A percentile compares a stretch with the other conserved stretches of the same genome.
Evolutionary conservation across 768 basidiomycete genomes (phyloP).

Genomic region (Serendipita vermifera): DNA sequence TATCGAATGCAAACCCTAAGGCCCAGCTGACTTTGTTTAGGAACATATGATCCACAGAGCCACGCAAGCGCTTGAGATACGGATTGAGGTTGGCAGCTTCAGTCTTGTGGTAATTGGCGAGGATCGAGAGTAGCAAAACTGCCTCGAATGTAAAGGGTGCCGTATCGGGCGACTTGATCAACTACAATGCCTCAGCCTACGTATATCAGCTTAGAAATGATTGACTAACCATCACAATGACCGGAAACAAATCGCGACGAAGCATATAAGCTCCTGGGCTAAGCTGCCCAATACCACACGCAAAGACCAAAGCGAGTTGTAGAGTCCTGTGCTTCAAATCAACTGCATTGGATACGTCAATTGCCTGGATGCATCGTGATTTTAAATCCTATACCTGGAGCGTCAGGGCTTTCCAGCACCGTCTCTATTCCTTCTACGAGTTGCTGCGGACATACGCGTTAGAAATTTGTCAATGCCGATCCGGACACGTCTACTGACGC

Average conservation of each 20-base stretch:
- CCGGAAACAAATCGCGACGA: constrained; percentile 46
- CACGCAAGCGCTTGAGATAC: constrained; percentile 42
- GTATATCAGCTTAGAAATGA: not conserved
- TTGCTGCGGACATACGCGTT: constrained; percentile 25
- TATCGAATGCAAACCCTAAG: constrained; percentile 37
- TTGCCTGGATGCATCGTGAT: not conserved
- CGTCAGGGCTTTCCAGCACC: constrained; percentile 32
- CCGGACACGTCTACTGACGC: constrained; percentile 26
- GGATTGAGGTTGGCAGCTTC: constrained; percentile 58
- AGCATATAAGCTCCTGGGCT: constrained; percentile 64
- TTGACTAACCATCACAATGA: constrained; percentile 34
- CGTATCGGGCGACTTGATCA: constrained; percentile 43
- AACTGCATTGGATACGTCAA: constrained; percentile 23
- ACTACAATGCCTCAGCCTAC: constrained; percentile 24
- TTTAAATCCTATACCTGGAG: constrained; percentile 29
- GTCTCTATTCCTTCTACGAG: constrained; percentile 37
- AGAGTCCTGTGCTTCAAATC: constrained; percentile 39
- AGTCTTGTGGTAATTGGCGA: constrained; percentile 61
- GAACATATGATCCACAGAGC: constrained; percentile 35
- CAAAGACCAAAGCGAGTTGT: constrained; percentile 44
- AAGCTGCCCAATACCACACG: constrained; percentile 46
- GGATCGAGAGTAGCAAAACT: constrained; percentile 42
- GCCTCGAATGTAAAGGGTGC: constrained; percentile 48
- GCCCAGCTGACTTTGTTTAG: constrained; percentile 49
- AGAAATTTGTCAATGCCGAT: not conserved